Evolutionary conservation across 768 basidiomycete species (phyloP), one percentile per base, ranked within the genome.

Genomic region (Lepiota brunneoincarnata): DNA sequence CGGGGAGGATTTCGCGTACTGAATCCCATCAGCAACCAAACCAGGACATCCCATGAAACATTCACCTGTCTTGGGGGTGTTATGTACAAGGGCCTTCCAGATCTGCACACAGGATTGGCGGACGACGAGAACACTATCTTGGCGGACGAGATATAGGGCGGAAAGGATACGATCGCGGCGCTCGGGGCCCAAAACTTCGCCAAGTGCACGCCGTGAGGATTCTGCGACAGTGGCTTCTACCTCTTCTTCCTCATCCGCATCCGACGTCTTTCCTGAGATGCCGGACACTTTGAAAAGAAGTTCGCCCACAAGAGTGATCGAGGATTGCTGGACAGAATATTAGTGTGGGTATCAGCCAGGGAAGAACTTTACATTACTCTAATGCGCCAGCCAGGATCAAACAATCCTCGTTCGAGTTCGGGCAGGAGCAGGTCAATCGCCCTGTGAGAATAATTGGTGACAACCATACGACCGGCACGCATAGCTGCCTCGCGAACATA

Each of bases 381-480:
- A 65, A 98, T 98, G 28, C 96, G 85, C 95, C 96, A 98, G 34
- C 87, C 84, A 38, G 86, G 72, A 70, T 98, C 94, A 67, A 98
- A 93, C 87, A 99, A 94, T 0, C 94, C 93, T 34, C 78, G 82
- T 67, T 98, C 94, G 36, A 98, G 82, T 68, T 98, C 94, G 1
- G 96, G 97, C 6, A 99, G 74, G 17, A 99, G 77, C 20, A 99
- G 75, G 58, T 98, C 96, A 53, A 98, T 92, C 4, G 96, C 96
- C 65, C 85, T 91, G 64, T 62, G 83, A 10, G 94, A 89, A 73
- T 98, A 98, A 67, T 95, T 97, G 55, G 85, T 87, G 59, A 99
- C 91, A 59, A 98, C 88, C 93, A 98, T 98, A 58, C 97, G 80
- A 54, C 96, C 95, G n/a, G 96, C 95, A 34, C 92, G 84, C 95